Percentiles rank a stretch among this genome's conserved stretches.
Evolutionary conservation across 352 stramenopile genomes (phyloP).

Genomic region (Phytopythium ostracodes): DNA sequence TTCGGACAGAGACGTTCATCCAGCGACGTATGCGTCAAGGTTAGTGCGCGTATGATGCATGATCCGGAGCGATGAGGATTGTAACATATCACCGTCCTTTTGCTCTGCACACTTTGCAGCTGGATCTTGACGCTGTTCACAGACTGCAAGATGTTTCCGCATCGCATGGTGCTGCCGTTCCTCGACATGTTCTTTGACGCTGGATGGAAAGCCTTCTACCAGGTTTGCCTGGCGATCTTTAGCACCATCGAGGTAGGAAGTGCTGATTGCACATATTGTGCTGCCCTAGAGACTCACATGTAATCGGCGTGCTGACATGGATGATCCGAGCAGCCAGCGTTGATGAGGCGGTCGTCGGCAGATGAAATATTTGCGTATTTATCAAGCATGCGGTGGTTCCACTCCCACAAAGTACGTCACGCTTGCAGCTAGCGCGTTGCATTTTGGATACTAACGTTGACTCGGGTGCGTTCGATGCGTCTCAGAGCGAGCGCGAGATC

Average conservation of each 20-base stretch:
- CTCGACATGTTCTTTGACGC: conserved; percentile 47
- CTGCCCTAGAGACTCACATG: too few relatives aligned
- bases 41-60: neutral
- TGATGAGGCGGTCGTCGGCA: conserved; percentile 17
- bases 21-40: conserved; percentile 46
- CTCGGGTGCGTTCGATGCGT: neutral
- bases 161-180: conserved; percentile 33
- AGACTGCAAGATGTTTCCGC: conserved; percentile 35
- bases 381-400: conserved; percentile 28
- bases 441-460: neutral
- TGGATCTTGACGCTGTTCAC: conserved; percentile 57
- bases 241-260: conserved; percentile 32
- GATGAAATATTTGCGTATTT: conserved; percentile 31
- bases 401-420: conserved; percentile 27
- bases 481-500: conserved; percentile 30
- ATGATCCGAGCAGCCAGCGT: conserved; percentile 9
- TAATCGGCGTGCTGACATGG: neutral
- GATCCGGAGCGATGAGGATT: neutral
- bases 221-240: conserved; percentile 36
- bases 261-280: too few relatives aligned
- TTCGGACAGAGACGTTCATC: conserved; percentile 41
- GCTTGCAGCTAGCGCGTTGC: neutral
- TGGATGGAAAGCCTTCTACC: conserved; percentile 48
- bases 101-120: conserved; percentile 9
- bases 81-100: neutral